Evolutionary conservation across 257 asterid species (phyloP).

Genomic region (Osmanthus fragrans): DNA sequence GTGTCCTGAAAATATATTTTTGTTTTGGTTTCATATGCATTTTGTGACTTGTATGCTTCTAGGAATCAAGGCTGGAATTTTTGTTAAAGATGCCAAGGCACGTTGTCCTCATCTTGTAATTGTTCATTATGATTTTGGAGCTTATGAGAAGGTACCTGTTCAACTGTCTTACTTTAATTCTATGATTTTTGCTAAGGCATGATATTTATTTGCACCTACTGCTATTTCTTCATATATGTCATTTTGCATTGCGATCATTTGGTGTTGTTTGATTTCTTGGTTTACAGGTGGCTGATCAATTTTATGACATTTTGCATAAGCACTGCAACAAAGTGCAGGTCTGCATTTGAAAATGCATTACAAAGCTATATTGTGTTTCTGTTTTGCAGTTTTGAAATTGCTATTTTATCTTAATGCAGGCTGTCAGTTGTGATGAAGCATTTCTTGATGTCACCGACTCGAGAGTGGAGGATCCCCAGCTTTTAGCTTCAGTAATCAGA

Average conservation of each 20-base stretch:
- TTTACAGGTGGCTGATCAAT: constrained; percentile 90
- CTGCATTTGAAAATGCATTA: constrained; percentile 27
- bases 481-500: constrained; percentile 70
- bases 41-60: constrained; percentile 28
- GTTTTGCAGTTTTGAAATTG: constrained; percentile 25
- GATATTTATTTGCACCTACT: neutral
- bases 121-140: constrained; percentile 87
- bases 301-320: constrained; percentile 83
- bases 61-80: constrained; percentile 98
- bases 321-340: constrained; percentile 95
- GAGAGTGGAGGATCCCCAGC: constrained; percentile 64
- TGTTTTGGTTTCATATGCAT: constrained; percentile 2
- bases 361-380: constrained; percentile 2
- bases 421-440: constrained; percentile 99
- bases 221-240: constrained; percentile 14
- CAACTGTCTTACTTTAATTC: neutral
- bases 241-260: constrained; percentile 12
- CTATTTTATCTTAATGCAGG: constrained; percentile 47
- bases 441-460: constrained; percentile 79
- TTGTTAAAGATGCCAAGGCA: constrained; percentile 88
- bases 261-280: constrained; percentile 14
- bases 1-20: constrained; percentile 16
- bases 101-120: constrained; percentile 88
- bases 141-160: constrained; percentile 83
- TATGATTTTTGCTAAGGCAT: constrained; percentile 6